Evolutionary conservation across 2,329 filamentous ascomycete genomes (phyloP).

Genomic region (Curvularia lunata): DNA sequence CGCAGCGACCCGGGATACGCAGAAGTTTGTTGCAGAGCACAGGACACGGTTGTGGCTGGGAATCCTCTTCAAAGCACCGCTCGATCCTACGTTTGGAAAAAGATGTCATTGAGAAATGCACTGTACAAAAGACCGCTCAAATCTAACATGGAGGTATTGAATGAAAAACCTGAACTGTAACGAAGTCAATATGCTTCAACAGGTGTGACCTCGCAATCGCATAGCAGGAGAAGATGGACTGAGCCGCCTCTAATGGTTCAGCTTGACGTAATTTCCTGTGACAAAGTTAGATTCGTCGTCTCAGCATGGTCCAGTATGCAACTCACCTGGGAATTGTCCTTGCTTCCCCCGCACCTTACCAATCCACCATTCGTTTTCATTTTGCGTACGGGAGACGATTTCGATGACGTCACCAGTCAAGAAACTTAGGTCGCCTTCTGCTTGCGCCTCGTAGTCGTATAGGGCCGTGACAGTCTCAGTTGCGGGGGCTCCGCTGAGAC

Average conservation of each 20-base stretch:
- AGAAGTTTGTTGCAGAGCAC: background rate
- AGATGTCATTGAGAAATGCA: constrained; percentile 4
- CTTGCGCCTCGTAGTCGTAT: constrained; percentile 96
- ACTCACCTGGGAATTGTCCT: constrained; percentile 93
- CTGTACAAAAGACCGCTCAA: constrained; percentile 5
- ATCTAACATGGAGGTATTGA: constrained; percentile 10
- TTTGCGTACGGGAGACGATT: constrained; percentile 80
- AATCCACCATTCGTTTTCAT: constrained; percentile 97
- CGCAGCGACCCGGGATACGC: background rate
- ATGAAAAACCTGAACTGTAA: constrained; percentile 2
- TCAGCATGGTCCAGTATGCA: background rate
- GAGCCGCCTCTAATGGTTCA: constrained; percentile 38
- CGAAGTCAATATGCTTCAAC: constrained; percentile 8
- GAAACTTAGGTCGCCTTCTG: constrained; percentile 93
- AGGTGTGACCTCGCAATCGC: constrained; percentile 22
- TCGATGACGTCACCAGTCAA: constrained; percentile 87
- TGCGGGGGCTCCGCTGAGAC: constrained; percentile 68
- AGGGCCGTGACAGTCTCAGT: constrained; percentile 85
- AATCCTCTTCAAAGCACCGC: constrained; percentile 1
- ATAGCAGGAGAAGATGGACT: constrained; percentile 1
- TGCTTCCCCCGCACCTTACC: constrained; percentile 79
- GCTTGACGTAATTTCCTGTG: constrained; percentile 52
- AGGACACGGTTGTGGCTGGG: background rate
- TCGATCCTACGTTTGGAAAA: constrained; percentile 4
- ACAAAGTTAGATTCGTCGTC: constrained; percentile 30